phyloP scores from a whole-genome alignment of 1,139 yeast species.

The Debaryomyces fabryi region DNA sequence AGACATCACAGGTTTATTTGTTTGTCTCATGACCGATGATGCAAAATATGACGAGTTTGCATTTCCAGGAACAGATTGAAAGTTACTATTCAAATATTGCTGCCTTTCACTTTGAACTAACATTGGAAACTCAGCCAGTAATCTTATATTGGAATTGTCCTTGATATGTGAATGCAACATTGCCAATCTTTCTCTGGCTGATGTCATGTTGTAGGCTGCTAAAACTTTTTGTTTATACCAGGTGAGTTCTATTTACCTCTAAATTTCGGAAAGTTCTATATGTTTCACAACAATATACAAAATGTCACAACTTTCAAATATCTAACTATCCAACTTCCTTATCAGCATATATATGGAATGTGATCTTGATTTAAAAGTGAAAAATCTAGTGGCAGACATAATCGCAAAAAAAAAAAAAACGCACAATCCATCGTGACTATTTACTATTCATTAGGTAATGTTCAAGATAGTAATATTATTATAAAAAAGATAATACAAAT shows the following conservation, averaged over 20 bases:
- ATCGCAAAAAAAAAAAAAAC: constrained; percentile 1
- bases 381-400: neutral
- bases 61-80: neutral
- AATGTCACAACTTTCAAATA: neutral
- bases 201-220: constrained; percentile 8
- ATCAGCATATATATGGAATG: neutral
- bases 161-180: constrained; percentile 25
- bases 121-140: constrained; percentile 22
- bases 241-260: neutral
- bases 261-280: neutral
- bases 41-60: neutral
- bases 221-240: neutral
- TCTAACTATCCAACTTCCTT: neutral
- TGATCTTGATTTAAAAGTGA: neutral
- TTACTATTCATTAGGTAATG: neutral
- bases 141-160: constrained; percentile 7
- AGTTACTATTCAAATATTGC: constrained; percentile 11
- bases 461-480: neutral
- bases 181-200: constrained; percentile 18
- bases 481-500: constrained; percentile 1
- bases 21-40: neutral
- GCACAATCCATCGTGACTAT: constrained; percentile 5
- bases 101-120: constrained; percentile 18
- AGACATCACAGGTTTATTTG: neutral
- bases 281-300: neutral